These are phyloP conservation scores for Brassica rapa DNA, from an alignment of 345 rosid genomes.

Conservation along the genomic window DNA sequence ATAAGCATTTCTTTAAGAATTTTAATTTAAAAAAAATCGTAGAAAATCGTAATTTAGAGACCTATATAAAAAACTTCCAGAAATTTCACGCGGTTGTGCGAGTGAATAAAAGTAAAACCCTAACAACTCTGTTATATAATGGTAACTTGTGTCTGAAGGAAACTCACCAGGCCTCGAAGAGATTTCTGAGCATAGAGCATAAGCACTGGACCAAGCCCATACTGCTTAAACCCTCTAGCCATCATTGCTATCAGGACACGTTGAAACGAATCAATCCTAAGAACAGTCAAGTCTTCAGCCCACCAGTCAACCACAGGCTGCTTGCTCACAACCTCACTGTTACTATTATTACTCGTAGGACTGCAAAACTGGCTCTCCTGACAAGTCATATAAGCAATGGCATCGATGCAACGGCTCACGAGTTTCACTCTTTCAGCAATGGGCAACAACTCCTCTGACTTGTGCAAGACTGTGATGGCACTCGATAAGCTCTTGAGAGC, in stretches of 20 bases:
- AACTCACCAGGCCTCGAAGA: slow-evolving; percentile 93
- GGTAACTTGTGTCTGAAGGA: slow-evolving; percentile 9
- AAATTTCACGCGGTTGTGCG: not conserved
- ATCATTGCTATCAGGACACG: slow-evolving; percentile 80
- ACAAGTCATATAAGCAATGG: slow-evolving; percentile 42
- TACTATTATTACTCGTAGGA: slow-evolving; percentile 47
- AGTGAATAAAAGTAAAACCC: not conserved
- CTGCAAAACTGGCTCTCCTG: slow-evolving; percentile 64
- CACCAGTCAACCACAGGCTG: slow-evolving; percentile 82
- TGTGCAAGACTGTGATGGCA: slow-evolving; percentile 64
- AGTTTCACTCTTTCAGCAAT: too few species aligned
- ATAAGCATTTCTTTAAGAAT: too few species aligned
- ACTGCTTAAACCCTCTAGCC: slow-evolving; percentile 82
- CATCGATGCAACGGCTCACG: too few species aligned
- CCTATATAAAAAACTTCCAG: too few species aligned
- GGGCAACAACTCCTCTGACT: slow-evolving; percentile 40
- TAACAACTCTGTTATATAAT: not conserved
- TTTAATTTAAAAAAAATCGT: too few species aligned
- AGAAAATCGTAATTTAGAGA: not conserved
- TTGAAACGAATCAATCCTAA: slow-evolving; percentile 80
- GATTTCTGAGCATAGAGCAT: slow-evolving; percentile 96
- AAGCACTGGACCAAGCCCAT: slow-evolving; percentile 84
- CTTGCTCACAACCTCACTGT: slow-evolving; percentile 38
- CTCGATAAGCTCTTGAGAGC: slow-evolving; percentile 71
- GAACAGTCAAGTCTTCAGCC: slow-evolving; percentile 84